Base-by-base conservation (phyloP, 345 rosid species). In the Trapa incisa region DNA sequence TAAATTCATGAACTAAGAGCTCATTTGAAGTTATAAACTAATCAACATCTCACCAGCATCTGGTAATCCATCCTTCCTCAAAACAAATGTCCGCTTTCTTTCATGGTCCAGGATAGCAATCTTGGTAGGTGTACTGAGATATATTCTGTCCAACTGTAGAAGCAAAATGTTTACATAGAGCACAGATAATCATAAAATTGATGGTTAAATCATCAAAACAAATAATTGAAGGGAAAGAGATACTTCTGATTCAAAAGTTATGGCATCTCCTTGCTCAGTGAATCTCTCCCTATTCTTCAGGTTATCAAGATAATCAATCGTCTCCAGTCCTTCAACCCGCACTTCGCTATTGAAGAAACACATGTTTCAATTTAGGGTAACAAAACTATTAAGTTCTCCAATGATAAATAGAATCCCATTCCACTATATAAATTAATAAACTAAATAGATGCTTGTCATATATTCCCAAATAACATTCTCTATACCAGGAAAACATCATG, bases 241-340 rank as follows among this genome's bases (percentile, higher is more conserved):
- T 70, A 82, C 89, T 75, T 85, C 87, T 42, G 86, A 79, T 76
- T 85, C 89, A 74, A 85, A 85, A 56, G 83, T 79, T 75, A 85
- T 71, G 66, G 89, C 89, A 73, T 85, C 89, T 38, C 86, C 86
- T 63, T 85, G 89, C 72, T 85, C 89, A 11, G 89, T 85, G 71
- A 82, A 85, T 48, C 86, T 80, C 74, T 82, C 82, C 76, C 56
- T 76, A 41, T 76, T 67, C 76, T 76, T 73, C 58, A 85, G 72
- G 75, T 77, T 85, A 65, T 82, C 89, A 62, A 85, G 75, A 71
- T 85, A 85, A 71, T 85, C 89, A 67, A 82, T 74, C 35, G 89
- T 85, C 76, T 85, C 89, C 37, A 85, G 74, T 39, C 86, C 86
- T 81, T 85, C 89, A 58, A 85, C 85, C 57, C 89, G 78, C 69